Percentiles rank a stretch among this genome's conserved stretches.
Conservation (phyloP, 164 flowering plant species). For the Aristolochia contorta region DNA sequence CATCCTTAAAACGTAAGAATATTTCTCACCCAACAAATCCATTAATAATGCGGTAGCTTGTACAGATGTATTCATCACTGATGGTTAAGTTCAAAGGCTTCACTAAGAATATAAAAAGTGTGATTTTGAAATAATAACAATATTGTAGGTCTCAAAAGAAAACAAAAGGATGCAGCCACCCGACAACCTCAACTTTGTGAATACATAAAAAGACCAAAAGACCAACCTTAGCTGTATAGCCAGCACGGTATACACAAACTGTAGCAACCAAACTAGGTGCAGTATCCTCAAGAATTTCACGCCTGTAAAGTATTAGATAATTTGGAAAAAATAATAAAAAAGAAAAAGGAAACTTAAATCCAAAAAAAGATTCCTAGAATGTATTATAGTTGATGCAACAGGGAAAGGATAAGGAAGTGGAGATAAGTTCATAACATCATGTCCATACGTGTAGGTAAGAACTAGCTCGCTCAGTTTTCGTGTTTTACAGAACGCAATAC, state of each 20-base stretch:
- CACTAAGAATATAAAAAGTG: too few species aligned
- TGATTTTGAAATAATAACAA: too few species aligned
- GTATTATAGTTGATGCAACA: too few species aligned
- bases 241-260: slow-evolving; percentile 76
- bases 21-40: too few species aligned
- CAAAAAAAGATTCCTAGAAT: background rate
- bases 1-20: too few species aligned
- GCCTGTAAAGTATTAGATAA: slow-evolving; percentile 31
- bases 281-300: slow-evolving; percentile 74
- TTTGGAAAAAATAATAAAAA: background rate
- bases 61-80: too few species aligned
- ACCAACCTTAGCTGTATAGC: slow-evolving; percentile 74
- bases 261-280: slow-evolving; percentile 59
- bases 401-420: too few species aligned
- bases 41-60: too few species aligned
- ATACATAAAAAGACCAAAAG: slow-evolving; percentile 2
- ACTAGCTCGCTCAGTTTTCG: slow-evolving; percentile 97
- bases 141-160: too few species aligned
- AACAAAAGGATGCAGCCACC: too few species aligned
- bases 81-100: too few species aligned
- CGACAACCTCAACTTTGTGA: background rate
- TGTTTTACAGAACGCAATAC: slow-evolving; percentile 87
- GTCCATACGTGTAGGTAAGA: slow-evolving; percentile 69
- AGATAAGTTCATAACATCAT: background rate
- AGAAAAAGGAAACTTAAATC: background rate